Conservation (phyloP, 495 filamentous ascomycete species). For the Trichoderma erinaceum region DNA sequence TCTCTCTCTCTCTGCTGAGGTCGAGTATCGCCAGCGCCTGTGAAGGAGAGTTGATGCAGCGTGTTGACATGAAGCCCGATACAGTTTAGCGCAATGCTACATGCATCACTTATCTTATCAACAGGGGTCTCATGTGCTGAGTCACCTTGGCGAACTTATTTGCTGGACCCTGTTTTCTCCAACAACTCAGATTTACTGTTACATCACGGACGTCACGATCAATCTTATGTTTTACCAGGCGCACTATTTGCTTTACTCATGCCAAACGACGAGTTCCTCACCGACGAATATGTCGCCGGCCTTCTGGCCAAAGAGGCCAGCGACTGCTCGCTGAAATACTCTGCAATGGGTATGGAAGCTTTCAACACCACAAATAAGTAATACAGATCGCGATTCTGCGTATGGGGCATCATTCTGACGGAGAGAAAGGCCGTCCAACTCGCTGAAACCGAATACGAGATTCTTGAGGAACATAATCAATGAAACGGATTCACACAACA, state of each 20-base stretch:
- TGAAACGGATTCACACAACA: constrained; percentile 85
- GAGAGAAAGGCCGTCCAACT: constrained; percentile 45
- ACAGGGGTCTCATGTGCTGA: not conserved
- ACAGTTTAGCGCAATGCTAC: not conserved
- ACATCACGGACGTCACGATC: not conserved
- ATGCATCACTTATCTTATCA: constrained; percentile 5
- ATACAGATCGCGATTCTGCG: constrained; percentile 17
- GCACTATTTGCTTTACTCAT: not conserved
- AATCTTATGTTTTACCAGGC: not conserved
- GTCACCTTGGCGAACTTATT: not conserved
- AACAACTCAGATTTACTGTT: not conserved
- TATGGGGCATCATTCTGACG: constrained; percentile 18
- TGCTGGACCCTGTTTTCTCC: not conserved
- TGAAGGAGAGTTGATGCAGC: not conserved
- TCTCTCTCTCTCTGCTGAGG: not conserved
- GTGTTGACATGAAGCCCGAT: constrained; percentile 9
- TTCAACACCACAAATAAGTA: constrained; percentile 63
- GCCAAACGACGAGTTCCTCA: constrained; percentile 38
- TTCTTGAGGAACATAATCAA: constrained; percentile 86
- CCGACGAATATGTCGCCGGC: constrained; percentile 70
- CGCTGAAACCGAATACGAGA: constrained; percentile 84
- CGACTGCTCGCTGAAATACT: constrained; percentile 62
- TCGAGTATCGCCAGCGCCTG: not conserved
- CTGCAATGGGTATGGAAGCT: constrained; percentile 63
- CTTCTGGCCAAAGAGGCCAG: constrained; percentile 69